Percentiles rank a stretch among this genome's conserved stretches.
phyloP scores from a whole-genome alignment of 371 early-diverging fungal species.

The Nematocida parisii region DNA sequence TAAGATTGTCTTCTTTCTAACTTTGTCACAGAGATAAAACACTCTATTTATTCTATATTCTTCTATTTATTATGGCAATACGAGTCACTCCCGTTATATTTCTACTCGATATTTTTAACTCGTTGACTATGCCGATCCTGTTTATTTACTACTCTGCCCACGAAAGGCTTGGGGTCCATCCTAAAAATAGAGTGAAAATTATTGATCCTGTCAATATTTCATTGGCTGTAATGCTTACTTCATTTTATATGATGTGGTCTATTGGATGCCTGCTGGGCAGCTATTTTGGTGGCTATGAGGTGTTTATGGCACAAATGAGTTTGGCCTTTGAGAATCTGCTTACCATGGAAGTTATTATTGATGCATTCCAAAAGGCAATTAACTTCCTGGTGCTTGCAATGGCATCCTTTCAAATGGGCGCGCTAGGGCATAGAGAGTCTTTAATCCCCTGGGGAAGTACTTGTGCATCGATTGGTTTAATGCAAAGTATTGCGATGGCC shows the following conservation, averaged over 20 bases:
- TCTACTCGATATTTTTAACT: conserved; percentile 27
- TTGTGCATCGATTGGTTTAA: neutral
- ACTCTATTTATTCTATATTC: conserved; percentile 1
- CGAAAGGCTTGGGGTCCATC: neutral
- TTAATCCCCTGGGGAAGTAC: conserved; percentile 40
- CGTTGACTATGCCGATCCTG: conserved; percentile 19
- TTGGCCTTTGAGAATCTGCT: conserved; percentile 1
- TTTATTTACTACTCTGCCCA: conserved; percentile 35
- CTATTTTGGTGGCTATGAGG: conserved; percentile 32
- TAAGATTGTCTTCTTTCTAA: conserved; percentile 21
- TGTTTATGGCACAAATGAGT: conserved; percentile 18
- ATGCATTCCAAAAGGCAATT: conserved; percentile 27
- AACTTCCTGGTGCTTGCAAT: conserved; percentile 9
- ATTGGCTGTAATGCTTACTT: conserved; percentile 25
- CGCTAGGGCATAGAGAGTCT: conserved; percentile 3
- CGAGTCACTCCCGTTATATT: conserved; percentile 45
- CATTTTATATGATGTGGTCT: conserved; percentile 51
- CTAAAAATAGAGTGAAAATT: neutral
- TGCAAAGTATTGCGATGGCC: neutral
- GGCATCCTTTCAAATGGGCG: conserved; percentile 16
- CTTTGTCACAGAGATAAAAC: conserved; percentile 55
- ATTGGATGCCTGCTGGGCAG: conserved; percentile 22
- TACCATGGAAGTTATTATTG: conserved; percentile 34
- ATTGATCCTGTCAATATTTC: conserved; percentile 18
- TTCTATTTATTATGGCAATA: conserved; percentile 23